Evolutionary conservation across 192 early-diverging fungal genomes (phyloP).

Genomic region (Funneliformis geosporum): DNA sequence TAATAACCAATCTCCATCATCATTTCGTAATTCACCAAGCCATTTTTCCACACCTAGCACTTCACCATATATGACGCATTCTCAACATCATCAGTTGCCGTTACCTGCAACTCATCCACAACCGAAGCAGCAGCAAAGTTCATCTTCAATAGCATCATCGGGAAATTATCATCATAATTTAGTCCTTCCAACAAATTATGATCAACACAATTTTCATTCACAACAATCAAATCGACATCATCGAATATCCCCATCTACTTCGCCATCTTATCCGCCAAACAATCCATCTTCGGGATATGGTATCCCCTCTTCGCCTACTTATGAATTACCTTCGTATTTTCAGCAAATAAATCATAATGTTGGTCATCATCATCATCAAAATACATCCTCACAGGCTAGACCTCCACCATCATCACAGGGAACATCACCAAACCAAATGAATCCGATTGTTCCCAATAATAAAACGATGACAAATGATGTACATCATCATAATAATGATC

Average conservation of each 20-base stretch:
- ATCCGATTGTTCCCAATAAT: neutral
- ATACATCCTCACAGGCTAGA: neutral
- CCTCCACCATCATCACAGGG: neutral
- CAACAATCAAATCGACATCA: neutral
- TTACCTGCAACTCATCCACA: conserved; percentile 6
- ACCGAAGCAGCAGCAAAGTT: neutral
- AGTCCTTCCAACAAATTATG: neutral
- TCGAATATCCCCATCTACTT: conserved; percentile 22
- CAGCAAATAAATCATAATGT: neutral
- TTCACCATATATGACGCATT: neutral
- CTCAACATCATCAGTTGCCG: conserved; percentile 6
- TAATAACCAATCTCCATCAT: neutral
- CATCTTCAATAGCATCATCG: neutral
- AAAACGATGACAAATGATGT: neutral
- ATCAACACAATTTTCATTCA: conserved; percentile 4
- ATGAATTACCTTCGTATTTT: neutral
- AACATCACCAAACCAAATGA: neutral
- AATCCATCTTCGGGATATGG: neutral
- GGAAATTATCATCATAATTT: conserved; percentile 17
- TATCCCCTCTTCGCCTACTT: neutral
- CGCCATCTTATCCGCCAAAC: conserved; percentile 15
- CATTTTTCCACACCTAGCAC: conserved; percentile 5
- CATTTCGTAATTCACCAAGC: conserved; percentile 15
- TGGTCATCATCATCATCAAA: neutral
- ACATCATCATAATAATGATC: conserved; percentile 9